Base-by-base conservation (phyloP, 805 yeast genomes). In the Kodamaea sagamina region DNA sequence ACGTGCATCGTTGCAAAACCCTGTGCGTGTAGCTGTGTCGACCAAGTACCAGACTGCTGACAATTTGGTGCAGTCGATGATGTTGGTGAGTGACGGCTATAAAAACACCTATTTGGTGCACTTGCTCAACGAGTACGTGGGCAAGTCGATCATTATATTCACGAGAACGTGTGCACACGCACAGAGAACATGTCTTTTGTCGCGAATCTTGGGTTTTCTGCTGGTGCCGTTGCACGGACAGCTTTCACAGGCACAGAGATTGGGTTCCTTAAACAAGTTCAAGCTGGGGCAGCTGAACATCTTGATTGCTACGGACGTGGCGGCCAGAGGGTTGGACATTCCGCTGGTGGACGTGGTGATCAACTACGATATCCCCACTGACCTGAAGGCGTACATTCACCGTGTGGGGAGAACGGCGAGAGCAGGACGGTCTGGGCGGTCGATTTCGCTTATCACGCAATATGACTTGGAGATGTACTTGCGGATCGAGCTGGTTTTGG, bases 171-270 rank as follows among this genome's bases (percentile, higher is more conserved):
- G 95, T 66, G 96, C 95, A 24, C 96, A 92, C 62, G 86, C 96
- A 2, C 97, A 93, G 62, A 78, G 97, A 58, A 81, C 95, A 3
- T 88, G 97, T 0, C 72, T 88, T 41, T 66, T 92, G 48, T 81
- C 90, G 2, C 79, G 95, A 46, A 75, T 84, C 31, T 69, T 92
- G 19, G 96, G 95, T 16, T 90, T 92, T 59, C 75, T 86, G 13
- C 92, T 97, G 1, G 86, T 89, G 16, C 98, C 99, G 4, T 74
- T 92, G 47, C 97, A 92, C 59, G 99, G 99, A 25, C 97, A 92
- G 65, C 66, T 88, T 49, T 74, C 89, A 3, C 96, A 88, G 62
- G 77, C 89, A 18, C 92, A 88, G 59, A 74, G 96, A 60, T 75
- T 88, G 40, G 93, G 95, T 21, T 85, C 92, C 0, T 68, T 86